These are phyloP conservation scores for Akanthomyces dipterigenus DNA, from an alignment of 2,329 filamentous ascomycete genomes.

Conservation along the genomic window DNA sequence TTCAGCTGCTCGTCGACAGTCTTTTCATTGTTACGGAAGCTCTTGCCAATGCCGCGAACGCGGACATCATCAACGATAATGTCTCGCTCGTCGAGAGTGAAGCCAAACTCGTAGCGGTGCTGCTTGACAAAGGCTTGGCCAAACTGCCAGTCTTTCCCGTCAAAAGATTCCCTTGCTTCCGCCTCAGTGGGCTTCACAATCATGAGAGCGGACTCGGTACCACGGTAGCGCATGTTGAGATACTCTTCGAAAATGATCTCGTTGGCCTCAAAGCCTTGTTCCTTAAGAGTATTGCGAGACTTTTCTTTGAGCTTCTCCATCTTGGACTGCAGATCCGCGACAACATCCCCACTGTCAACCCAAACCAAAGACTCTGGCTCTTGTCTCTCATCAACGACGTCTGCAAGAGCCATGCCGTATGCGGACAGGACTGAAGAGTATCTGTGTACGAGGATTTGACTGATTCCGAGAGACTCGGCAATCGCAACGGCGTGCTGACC, in stretches of 20 bases:
- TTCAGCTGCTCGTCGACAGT: constrained; percentile 80
- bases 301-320: constrained; percentile 76
- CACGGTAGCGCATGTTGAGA: constrained; percentile 86
- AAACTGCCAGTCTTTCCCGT: constrained; percentile 70
- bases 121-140: constrained; percentile 78
- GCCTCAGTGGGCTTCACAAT: constrained; percentile 64
- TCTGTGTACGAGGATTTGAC: constrained; percentile 76
- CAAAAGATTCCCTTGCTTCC: constrained; percentile 52
- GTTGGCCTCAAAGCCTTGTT: constrained; percentile 71
- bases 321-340: constrained; percentile 60
- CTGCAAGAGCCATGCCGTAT: constrained; percentile 87
- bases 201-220: constrained; percentile 89
- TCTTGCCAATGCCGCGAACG: constrained; percentile 82
- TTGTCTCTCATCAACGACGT: constrained; percentile 87
- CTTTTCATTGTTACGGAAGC: constrained; percentile 70
- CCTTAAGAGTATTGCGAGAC: constrained; percentile 57
- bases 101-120: constrained; percentile 89
- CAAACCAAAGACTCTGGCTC: constrained; percentile 63
- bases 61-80: constrained; percentile 88
- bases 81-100: constrained; percentile 75
- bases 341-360: constrained; percentile 50
- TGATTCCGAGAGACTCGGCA: constrained; percentile 75
- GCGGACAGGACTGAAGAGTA: constrained; percentile 87
- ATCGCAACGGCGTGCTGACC: constrained; percentile 92
- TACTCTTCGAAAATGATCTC: constrained; percentile 85